A percentile compares a stretch with the other conserved stretches of the same genome.
These are phyloP conservation scores for Emergomyces africanus DNA, from an alignment of 2,329 filamentous ascomycete species.

Conservation along the genomic window DNA sequence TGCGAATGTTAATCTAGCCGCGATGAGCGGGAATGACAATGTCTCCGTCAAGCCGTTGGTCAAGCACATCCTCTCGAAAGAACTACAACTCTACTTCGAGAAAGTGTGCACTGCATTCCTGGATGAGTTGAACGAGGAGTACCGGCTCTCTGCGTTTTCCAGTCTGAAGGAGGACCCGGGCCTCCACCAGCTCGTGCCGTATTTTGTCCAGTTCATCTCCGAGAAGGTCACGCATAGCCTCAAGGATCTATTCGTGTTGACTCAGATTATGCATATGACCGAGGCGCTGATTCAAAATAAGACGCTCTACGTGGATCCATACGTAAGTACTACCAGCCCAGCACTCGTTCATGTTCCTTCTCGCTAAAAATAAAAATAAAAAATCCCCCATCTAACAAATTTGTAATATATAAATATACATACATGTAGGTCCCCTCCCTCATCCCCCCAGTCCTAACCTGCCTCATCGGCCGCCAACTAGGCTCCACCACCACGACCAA, in stretches of 20 bases:
- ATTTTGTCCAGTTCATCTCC: constrained; percentile 90
- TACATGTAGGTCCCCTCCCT: constrained; percentile 45
- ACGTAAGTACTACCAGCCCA: constrained; percentile 30
- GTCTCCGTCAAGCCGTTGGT: constrained; percentile 77
- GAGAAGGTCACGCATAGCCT: constrained; percentile 92
- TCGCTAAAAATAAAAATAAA: too few relatives aligned
- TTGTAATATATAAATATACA: neutral
- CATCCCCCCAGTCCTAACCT: constrained; percentile 80
- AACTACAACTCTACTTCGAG: constrained; percentile 92
- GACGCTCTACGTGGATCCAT: constrained; percentile 61
- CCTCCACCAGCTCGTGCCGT: constrained; percentile 87
- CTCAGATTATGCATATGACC: constrained; percentile 84
- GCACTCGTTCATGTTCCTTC: too few relatives aligned
- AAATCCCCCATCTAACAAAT: neutral
- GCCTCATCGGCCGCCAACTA: constrained; percentile 71
- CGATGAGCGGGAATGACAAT: constrained; percentile 71
- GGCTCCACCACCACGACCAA: constrained; percentile 42
- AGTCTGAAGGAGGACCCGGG: constrained; percentile 82
- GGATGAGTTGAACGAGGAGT: constrained; percentile 69
- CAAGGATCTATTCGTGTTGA: constrained; percentile 77
- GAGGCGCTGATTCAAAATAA: constrained; percentile 74
- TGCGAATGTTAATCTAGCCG: constrained; percentile 72
- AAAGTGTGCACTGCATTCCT: constrained; percentile 83
- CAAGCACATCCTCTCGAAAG: constrained; percentile 92
- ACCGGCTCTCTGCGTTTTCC: constrained; percentile 72